Evolutionary conservation across 768 basidiomycete species (phyloP).

Genomic region (Mycena haematopus): DNA sequence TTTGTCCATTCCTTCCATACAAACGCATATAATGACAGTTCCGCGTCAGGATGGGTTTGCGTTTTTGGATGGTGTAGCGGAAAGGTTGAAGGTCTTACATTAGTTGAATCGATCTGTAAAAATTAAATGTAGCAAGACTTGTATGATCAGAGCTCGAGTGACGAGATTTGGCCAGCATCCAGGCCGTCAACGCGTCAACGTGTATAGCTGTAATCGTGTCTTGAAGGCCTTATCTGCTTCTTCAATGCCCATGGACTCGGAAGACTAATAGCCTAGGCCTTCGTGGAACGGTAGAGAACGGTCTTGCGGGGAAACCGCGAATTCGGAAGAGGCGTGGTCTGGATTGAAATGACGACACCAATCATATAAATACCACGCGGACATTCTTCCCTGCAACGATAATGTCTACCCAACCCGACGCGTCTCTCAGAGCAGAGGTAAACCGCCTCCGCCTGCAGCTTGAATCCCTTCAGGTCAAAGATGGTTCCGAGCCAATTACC

Average conservation of each 20-base stretch:
- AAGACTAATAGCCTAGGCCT: neutral
- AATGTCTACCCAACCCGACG: slow-evolving; percentile 31
- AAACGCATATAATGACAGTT: slow-evolving; percentile 6
- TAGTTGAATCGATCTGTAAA: slow-evolving; percentile 26
- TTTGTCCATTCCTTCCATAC: slow-evolving; percentile 25
- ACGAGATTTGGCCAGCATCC: neutral
- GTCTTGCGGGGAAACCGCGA: neutral
- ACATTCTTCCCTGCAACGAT: neutral
- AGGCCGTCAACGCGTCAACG: neutral
- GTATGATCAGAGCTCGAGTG: neutral
- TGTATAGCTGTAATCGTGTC: neutral
- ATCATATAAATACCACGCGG: slow-evolving; percentile 23
- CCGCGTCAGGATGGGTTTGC: slow-evolving; percentile 65
- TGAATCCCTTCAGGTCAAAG: slow-evolving; percentile 45
- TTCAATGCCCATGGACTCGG: too few species aligned
- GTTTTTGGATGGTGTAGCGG: slow-evolving; percentile 68
- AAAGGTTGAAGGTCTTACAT: slow-evolving; percentile 53
- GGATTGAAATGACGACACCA: neutral
- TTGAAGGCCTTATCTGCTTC: too few species aligned
- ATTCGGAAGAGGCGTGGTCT: neutral
- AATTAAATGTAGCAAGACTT: slow-evolving; percentile 8
- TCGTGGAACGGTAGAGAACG: neutral
- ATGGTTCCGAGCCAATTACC: slow-evolving; percentile 51
- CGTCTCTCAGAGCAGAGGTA: slow-evolving; percentile 51
- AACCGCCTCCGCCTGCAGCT: slow-evolving; percentile 54